phyloP scores from a whole-genome alignment of 257 asterid species.

The Solanum chiquidenum region DNA sequence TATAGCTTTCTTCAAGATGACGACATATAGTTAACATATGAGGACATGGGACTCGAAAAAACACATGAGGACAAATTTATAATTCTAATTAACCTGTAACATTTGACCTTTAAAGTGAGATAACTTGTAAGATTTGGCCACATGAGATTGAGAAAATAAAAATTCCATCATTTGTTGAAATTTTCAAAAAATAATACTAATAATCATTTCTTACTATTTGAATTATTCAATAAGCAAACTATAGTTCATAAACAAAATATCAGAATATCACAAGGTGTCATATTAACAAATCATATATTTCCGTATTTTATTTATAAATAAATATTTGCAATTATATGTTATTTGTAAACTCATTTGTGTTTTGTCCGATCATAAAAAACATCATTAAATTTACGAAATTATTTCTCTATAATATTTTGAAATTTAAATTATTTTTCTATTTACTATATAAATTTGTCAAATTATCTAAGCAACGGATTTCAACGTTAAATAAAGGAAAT shows the following conservation, averaged over 20 bases:
- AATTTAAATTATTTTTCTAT: no score
- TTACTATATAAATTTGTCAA: not conserved
- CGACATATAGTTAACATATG: conserved; percentile 28
- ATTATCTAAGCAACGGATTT: not conserved
- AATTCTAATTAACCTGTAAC: not conserved
- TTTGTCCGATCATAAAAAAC: not conserved
- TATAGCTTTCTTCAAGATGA: conserved; percentile 5
- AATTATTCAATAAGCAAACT: no score
- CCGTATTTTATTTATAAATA: no score
- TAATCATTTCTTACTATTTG: no score
- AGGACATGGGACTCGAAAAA: conserved; percentile 6
- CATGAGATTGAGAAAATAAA: not conserved
- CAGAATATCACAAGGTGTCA: not conserved
- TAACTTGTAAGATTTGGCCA: not conserved
- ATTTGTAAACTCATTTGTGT: not conserved
- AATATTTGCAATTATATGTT: no score
- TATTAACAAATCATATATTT: no score
- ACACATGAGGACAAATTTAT: not conserved
- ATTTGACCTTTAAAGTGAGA: not conserved
- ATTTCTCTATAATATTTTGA: no score
- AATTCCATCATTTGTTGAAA: no score
- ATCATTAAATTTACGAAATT: no score
- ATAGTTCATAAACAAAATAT: no score
- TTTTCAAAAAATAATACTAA: no score
- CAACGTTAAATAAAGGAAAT: not conserved